A percentile compares a stretch with the other conserved stretches of the same genome.
These are phyloP conservation scores for Candida insectorum DNA, from an alignment of 805 yeast species.

Conservation along the genomic window DNA sequence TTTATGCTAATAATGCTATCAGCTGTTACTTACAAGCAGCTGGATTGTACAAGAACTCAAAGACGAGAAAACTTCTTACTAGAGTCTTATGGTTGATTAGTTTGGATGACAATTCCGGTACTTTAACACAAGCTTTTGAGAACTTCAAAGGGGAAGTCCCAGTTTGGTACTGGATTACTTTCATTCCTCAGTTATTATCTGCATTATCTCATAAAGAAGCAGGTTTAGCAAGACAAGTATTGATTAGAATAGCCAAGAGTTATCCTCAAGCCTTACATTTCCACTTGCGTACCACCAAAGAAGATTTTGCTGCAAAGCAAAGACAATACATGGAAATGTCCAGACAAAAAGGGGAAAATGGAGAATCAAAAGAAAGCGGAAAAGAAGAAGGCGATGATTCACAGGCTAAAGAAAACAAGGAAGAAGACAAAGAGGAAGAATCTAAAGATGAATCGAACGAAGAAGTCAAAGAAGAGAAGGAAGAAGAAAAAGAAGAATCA, in stretches of 20 bases:
- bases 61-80: constrained; percentile 82
- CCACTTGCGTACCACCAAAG: constrained; percentile 92
- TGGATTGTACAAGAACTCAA: constrained; percentile 88
- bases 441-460: constrained; percentile 3
- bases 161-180: constrained; percentile 99
- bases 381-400: constrained; percentile 4
- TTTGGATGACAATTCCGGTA: constrained; percentile 79
- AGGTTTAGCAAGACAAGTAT: constrained; percentile 76
- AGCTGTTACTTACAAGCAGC: constrained; percentile 98
- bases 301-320: constrained; percentile 85
- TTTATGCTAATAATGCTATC: constrained; percentile 88
- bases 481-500: constrained; percentile 5
- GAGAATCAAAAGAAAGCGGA: constrained; percentile 1
- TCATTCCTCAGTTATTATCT: constrained; percentile 88
- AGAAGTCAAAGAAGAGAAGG: constrained; percentile 2
- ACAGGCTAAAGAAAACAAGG: constrained; percentile 2
- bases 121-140: constrained; percentile 83
- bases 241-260: constrained; percentile 89
- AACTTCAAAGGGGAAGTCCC: constrained; percentile 94
- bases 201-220: constrained; percentile 92
- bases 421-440: constrained; percentile 4
- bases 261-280: constrained; percentile 97
- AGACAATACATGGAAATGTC: constrained; percentile 55
- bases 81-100: constrained; percentile 92
- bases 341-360: constrained; percentile 15